phyloP scores from a whole-genome alignment of 2,329 filamentous ascomycete genomes.

The Blastomyces percursus region DNA sequence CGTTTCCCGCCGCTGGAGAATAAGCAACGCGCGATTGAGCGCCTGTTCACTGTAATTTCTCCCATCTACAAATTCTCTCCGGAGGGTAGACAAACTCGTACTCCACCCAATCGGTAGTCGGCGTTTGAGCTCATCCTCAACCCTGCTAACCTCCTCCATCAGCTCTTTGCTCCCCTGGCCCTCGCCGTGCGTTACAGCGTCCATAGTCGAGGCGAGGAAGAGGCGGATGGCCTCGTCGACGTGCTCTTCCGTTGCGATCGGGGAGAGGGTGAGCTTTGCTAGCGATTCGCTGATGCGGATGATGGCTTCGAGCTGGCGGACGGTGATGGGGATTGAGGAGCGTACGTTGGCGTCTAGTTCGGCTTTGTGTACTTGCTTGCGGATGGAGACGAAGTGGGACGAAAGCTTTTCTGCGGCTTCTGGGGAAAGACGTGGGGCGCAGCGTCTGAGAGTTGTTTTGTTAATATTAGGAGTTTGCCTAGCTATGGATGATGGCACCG shows the following conservation, averaged over 20 bases:
- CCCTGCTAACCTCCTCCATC: slow-evolving; percentile 75
- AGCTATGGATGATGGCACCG: slow-evolving; percentile 11
- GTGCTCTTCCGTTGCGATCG: slow-evolving; percentile 78
- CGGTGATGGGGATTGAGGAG: slow-evolving; percentile 91
- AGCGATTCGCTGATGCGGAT: slow-evolving; percentile 94
- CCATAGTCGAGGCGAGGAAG: slow-evolving; percentile 95
- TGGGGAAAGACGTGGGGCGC: slow-evolving; percentile 77
- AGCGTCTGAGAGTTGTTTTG: slow-evolving; percentile 50
- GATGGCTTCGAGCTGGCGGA: slow-evolving; percentile 93
- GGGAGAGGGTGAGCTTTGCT: slow-evolving; percentile 77
- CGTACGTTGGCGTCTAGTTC: slow-evolving; percentile 83
- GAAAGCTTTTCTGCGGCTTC: slow-evolving; percentile 93
- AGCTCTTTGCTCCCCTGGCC: slow-evolving; percentile 76
- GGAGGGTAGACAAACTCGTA: slow-evolving; percentile 74
- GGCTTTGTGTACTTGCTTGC: slow-evolving; percentile 81
- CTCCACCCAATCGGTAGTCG: slow-evolving; percentile 91
- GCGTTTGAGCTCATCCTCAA: slow-evolving; percentile 80
- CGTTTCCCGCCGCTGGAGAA: slow-evolving; percentile 78
- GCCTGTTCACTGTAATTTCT: slow-evolving; percentile 82
- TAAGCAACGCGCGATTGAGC: slow-evolving; percentile 70
- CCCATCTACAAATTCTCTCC: slow-evolving; percentile 82
- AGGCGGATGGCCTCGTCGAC: slow-evolving; percentile 96
- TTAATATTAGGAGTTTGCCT: slow-evolving; percentile 22
- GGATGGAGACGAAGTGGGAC: slow-evolving; percentile 93
- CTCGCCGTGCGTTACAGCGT: slow-evolving; percentile 84